Evolutionary conservation across 495 filamentous ascomycete genomes (phyloP).

Genomic region (Podospora pseudocomata): DNA sequence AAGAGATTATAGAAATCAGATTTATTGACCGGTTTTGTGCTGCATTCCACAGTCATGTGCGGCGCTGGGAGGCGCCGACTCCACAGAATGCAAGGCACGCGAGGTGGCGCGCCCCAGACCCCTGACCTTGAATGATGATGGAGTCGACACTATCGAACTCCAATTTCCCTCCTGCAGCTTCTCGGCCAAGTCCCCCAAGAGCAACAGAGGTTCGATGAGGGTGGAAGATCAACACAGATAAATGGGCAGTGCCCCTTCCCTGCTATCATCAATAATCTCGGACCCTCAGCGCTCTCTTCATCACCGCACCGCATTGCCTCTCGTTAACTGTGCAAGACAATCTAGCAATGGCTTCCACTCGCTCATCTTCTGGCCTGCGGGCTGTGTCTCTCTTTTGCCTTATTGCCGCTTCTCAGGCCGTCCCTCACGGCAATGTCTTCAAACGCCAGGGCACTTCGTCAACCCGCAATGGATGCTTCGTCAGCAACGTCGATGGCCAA

Average conservation of each 20-base stretch:
- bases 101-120: background rate
- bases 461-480: conserved; percentile 19
- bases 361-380: conserved; percentile 7
- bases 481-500: conserved; percentile 21
- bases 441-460: conserved; percentile 11
- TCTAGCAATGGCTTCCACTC: conserved; percentile 5
- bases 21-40: background rate
- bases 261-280: background rate
- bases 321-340: background rate
- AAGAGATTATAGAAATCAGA: background rate
- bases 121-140: conserved; percentile 1
- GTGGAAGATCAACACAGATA: background rate
- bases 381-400: conserved; percentile 17
- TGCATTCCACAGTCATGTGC: conserved; percentile 1
- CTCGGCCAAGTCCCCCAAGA: background rate
- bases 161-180: conserved; percentile 2
- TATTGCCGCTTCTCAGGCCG: conserved; percentile 13
- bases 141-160: conserved; percentile 4
- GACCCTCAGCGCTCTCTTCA: background rate
- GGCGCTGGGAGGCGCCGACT: background rate
- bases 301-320: background rate
- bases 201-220: background rate
- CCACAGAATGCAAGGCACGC: background rate
- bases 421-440: conserved; percentile 3
- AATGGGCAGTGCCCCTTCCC: background rate